phyloP scores from a whole-genome alignment of 2,329 filamentous ascomycete genomes.

The Epichloe bromicola region DNA sequence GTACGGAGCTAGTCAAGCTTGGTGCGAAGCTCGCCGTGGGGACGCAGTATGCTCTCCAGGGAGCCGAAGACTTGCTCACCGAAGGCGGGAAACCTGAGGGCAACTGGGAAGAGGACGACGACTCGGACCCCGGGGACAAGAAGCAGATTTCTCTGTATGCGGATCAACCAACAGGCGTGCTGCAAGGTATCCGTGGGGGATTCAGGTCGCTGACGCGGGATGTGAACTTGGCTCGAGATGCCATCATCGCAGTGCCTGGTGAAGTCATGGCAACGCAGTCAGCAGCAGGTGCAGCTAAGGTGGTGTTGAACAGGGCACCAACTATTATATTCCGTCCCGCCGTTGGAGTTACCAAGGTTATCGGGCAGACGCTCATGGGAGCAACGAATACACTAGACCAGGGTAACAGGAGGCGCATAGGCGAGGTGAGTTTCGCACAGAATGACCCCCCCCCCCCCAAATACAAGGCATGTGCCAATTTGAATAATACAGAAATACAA shows the following conservation, averaged over 20 bases:
- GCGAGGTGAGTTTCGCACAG: constrained; percentile 57
- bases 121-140: constrained; percentile 52
- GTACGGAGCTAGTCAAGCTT: constrained; percentile 84
- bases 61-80: constrained; percentile 67
- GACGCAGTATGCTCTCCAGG: constrained; percentile 84
- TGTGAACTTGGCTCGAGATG: constrained; percentile 74
- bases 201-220: constrained; percentile 76
- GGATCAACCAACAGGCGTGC: constrained; percentile 79
- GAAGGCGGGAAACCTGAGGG: constrained; percentile 25
- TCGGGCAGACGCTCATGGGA: constrained; percentile 80
- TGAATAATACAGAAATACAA: constrained; percentile 33
- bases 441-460: no score
- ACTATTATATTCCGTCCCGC: constrained; percentile 85
- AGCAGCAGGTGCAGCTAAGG: constrained; percentile 66
- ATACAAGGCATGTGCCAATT: constrained; percentile 4
- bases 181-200: constrained; percentile 78
- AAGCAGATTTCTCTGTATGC: constrained; percentile 86
- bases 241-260: constrained; percentile 85
- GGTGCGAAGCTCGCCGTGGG: constrained; percentile 91
- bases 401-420: constrained; percentile 63
- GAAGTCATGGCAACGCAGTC: constrained; percentile 80
- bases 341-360: constrained; percentile 77
- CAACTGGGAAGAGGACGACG: constrained; percentile 47
- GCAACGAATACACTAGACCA: constrained; percentile 87
- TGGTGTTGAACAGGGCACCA: constrained; percentile 70